Evolutionary conservation across 2,329 filamentous ascomycete genomes (phyloP).

Genomic region (Hysterium pulicare): DNA sequence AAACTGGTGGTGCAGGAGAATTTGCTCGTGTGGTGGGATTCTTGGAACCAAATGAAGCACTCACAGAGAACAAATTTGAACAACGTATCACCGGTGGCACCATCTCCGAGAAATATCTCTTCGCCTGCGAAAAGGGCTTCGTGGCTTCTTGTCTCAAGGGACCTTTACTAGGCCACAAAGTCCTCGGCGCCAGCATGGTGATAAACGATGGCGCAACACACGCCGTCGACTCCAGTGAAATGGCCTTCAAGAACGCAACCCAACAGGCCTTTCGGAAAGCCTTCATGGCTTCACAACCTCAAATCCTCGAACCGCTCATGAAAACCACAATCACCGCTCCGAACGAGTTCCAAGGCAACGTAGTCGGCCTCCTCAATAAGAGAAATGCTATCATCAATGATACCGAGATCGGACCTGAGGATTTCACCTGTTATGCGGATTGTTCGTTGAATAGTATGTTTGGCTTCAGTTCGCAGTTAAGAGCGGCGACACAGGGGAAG

Average conservation of each 20-base stretch:
- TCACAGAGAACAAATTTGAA: constrained; percentile 78
- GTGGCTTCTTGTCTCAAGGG: constrained; percentile 77
- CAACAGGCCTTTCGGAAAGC: constrained; percentile 96
- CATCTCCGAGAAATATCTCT: constrained; percentile 94
- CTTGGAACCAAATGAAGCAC: constrained; percentile 76
- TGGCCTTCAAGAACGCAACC: constrained; percentile 90
- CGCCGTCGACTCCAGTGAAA: constrained; percentile 96
- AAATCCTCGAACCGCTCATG: constrained; percentile 94
- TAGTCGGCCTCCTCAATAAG: constrained; percentile 95
- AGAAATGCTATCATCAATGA: constrained; percentile 92
- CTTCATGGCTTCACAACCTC: constrained; percentile 74
- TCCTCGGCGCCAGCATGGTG: constrained; percentile 85
- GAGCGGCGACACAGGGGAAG: constrained; percentile 95
- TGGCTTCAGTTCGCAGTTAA: constrained; percentile 85
- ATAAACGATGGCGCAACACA: constrained; percentile 96
- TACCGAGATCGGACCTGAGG: constrained; percentile 88
- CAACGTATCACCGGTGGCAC: constrained; percentile 82
- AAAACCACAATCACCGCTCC: constrained; percentile 96
- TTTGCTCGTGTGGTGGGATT: constrained; percentile 89
- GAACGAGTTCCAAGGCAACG: constrained; percentile 94
- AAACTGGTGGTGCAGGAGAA: constrained; percentile 92
- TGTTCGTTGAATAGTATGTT: constrained; percentile 97
- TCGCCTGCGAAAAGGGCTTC: constrained; percentile 94
- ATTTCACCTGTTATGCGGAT: constrained; percentile 89
- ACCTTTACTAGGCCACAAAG: constrained; percentile 86